Base-by-base conservation (phyloP, 1,284 basidiomycete genomes). In the Phlebopus sp. region DNA sequence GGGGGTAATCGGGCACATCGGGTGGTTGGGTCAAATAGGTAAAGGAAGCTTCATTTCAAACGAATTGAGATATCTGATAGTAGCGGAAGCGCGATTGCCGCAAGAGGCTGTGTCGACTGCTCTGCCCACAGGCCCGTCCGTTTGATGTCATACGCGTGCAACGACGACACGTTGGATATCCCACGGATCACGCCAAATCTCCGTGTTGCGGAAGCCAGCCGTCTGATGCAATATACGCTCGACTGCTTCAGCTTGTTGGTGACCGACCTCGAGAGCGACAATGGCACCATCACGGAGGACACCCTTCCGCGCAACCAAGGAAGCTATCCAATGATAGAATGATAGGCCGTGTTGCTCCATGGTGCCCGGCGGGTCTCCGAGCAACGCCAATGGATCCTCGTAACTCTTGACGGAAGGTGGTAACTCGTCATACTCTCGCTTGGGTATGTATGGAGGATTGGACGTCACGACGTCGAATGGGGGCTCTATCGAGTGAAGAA, bases 361-460 rank as follows among this genome's bases (percentile, higher is more conserved):
- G n/a, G 49, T 27, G 37, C 37, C 37, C 18, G 52, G 54, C n/a
- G 71, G 72, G 52, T 90, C 90, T 6, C 90, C 93, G 23, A 93
- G 74, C 18, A 97, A 77, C 3, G 94, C 93, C 13, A 72, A 74
- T 13, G 74, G 77, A 66, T 94, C 90, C 68, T 97, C 95, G 62
- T 79, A 90, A 46, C 79, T 73, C 39, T 71, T 79, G 39, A 97
- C 93, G 32, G 82, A 85, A 15, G 61, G 52, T 4, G 86, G 78
- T 19, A 96, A 77, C 13, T 62, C 50, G 36, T 78, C 69, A 62
- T 85, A 95, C 49, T 90, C 85, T 29, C 65, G 52, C 46, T 64
- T 72, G 18, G 91, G 74, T 57, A 97, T 91, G 69, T 97, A 97
- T 5, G 94, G 94, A n/a, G 94, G 94, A 67, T 97, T 97, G 10